phyloP scores from a whole-genome alignment of 2,329 filamentous ascomycete genomes.

The Xylaria sp. region DNA sequence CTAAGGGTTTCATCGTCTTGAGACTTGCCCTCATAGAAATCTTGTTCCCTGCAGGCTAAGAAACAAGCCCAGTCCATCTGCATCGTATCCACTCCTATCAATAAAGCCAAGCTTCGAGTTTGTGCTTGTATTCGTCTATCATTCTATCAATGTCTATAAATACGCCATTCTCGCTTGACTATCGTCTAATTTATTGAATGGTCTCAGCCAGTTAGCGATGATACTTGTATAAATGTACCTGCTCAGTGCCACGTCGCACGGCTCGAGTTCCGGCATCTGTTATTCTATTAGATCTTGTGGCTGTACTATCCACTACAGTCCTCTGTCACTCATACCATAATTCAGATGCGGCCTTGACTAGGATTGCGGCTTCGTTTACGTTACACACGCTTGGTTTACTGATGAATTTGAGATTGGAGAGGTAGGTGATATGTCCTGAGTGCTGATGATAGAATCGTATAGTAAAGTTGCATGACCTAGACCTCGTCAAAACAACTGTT shows the following conservation, averaged over 20 bases:
- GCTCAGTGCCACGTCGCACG: background rate
- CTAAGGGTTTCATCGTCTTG: background rate
- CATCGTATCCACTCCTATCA: background rate
- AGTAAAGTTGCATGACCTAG: background rate
- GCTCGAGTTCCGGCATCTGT: background rate
- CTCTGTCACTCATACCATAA: background rate
- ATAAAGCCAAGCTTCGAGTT: background rate
- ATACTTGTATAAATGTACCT: background rate
- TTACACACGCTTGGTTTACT: background rate
- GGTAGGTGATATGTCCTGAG: background rate
- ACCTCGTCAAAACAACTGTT: background rate
- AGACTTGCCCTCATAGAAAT: background rate
- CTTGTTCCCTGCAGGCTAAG: too few species aligned
- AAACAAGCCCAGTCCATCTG: background rate
- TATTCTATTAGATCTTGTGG: background rate
- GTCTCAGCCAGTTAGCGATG: background rate
- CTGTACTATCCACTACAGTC: background rate
- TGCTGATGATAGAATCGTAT: background rate
- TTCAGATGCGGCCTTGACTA: background rate
- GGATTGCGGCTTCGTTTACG: background rate
- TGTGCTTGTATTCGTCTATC: background rate
- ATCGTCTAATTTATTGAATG: background rate
- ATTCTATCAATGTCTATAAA: background rate
- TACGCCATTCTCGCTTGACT: background rate
- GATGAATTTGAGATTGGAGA: background rate